Conservation (phyloP, 805 yeast genomes). For the Barnettozyma botsteinii region DNA sequence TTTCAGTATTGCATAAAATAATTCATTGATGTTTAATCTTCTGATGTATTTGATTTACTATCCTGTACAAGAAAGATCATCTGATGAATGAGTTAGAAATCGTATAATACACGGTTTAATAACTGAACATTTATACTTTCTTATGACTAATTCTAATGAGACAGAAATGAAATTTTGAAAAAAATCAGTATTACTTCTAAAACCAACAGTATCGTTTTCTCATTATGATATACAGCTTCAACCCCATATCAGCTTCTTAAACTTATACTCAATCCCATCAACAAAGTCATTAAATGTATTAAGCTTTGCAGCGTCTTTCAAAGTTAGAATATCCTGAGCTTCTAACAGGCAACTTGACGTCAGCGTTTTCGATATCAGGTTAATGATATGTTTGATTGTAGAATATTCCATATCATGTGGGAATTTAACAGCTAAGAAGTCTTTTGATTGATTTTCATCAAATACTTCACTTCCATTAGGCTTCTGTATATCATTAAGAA, state of each 20-base stretch:
- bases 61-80: no score
- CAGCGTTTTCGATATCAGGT: conserved; percentile 22
- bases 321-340: conserved; percentile 30
- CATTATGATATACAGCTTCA: conserved; percentile 6
- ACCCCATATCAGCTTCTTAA: conserved; percentile 37
- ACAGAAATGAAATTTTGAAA: no score
- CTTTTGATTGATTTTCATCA: not conserved
- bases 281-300: conserved; percentile 27
- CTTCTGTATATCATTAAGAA: conserved; percentile 7
- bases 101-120: no score
- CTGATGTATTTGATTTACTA: no score
- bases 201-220: no score
- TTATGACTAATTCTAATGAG: no score
- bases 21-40: no score
- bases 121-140: no score
- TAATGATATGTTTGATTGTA: conserved; percentile 20
- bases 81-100: no score
- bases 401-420: conserved; percentile 22
- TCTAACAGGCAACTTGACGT: conserved; percentile 19
- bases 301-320: conserved; percentile 30
- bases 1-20: no score
- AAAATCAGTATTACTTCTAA: no score
- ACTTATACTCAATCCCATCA: conserved; percentile 30
- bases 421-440: conserved; percentile 20
- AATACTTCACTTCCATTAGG: no score